phyloP scores from a whole-genome alignment of 2,329 filamentous ascomycete genomes.

The Sclerotinia spermophila region DNA sequence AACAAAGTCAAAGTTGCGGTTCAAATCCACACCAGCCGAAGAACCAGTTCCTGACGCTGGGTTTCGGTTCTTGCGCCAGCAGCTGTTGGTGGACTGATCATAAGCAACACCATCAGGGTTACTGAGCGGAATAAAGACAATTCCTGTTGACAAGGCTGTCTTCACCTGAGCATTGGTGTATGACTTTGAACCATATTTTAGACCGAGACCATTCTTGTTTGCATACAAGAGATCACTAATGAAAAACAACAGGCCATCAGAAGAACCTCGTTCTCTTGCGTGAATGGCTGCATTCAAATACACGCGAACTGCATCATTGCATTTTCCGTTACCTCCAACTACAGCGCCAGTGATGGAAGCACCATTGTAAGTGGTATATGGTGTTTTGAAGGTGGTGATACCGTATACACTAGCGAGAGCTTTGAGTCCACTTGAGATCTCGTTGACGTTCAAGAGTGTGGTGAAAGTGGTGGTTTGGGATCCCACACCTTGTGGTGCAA shows the following conservation, averaged over 20 bases:
- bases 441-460: conserved; percentile 43
- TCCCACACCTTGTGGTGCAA: conserved; percentile 43
- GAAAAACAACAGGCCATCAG: conserved; percentile 56
- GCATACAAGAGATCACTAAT: conserved; percentile 54
- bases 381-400: conserved; percentile 41
- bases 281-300: conserved; percentile 54
- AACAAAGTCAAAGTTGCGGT: conserved; percentile 56
- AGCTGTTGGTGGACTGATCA: conserved; percentile 48
- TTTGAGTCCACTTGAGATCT: conserved; percentile 42
- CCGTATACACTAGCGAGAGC: conserved; percentile 42
- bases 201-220: conserved; percentile 45
- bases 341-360: conserved; percentile 41
- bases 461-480: conserved; percentile 39
- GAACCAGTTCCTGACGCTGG: conserved; percentile 38
- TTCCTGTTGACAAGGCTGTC: conserved; percentile 48
- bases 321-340: conserved; percentile 44
- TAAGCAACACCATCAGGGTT: conserved; percentile 52
- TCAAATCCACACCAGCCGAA: conserved; percentile 49
- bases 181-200: conserved; percentile 49
- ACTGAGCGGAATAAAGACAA: conserved; percentile 51
- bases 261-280: conserved; percentile 54
- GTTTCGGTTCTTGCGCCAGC: conserved; percentile 57
- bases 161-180: conserved; percentile 52
- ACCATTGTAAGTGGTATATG: conserved; percentile 44
- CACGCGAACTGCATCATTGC: conserved; percentile 45